A percentile compares a stretch with the other conserved stretches of the same genome.
Conservation (phyloP, 179 eudicot species). For the Actinidia arguta region DNA sequence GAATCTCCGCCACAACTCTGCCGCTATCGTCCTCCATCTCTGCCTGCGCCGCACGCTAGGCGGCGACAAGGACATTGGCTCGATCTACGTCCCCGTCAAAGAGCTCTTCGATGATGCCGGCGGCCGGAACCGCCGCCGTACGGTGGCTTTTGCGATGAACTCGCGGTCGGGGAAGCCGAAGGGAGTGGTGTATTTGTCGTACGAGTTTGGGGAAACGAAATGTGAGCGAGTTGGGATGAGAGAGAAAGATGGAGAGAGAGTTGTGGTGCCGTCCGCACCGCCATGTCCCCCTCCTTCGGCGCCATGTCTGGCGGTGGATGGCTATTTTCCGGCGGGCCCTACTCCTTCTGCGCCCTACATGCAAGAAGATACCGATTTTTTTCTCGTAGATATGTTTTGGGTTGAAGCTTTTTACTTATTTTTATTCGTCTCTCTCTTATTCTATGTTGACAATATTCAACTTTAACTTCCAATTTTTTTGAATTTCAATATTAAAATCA, state of each 20-base stretch:
- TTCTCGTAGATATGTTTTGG: neutral
- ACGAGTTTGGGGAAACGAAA: neutral
- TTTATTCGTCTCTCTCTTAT: too few species aligned
- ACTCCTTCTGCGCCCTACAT: neutral
- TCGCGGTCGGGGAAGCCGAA: conserved; percentile 11
- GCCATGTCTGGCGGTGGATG: neutral
- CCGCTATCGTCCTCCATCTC: neutral
- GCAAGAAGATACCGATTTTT: neutral
- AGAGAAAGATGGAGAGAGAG: neutral
- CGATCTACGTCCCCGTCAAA: neutral
- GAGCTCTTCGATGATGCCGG: neutral
- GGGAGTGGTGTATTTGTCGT: conserved; percentile 4
- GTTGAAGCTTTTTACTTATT: too few species aligned
- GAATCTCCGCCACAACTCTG: neutral
- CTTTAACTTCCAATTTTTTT: too few species aligned
- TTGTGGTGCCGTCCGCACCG: neutral
- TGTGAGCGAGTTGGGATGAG: neutral
- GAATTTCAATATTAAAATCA: too few species aligned
- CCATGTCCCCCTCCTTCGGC: neutral
- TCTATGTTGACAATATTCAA: too few species aligned
- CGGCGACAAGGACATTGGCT: neutral
- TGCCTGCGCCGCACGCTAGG: neutral
- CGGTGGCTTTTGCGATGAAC: neutral
- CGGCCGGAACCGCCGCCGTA: neutral
- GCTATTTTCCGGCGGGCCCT: neutral